Evolutionary conservation across 371 early-diverging fungal species (phyloP), one percentile per base, ranked within the genome.

Genomic region (Conidiobolus incongruus): DNA sequence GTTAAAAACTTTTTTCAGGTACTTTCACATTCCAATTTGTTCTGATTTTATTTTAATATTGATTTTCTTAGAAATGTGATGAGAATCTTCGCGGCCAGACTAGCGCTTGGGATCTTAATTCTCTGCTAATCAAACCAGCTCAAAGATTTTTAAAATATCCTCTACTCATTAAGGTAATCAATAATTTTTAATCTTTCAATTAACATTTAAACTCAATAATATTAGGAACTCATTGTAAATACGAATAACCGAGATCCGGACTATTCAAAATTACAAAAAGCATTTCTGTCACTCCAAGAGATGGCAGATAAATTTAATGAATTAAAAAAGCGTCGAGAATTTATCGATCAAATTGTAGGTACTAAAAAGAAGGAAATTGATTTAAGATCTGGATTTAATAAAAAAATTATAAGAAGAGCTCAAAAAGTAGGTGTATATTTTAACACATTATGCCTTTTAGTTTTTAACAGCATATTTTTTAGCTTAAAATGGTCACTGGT

Each of bases 81-180:
- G 52, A 58, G 40, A 54, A 61, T 48, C 52, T 70, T 40, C 51
- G 70, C 51, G 71, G 69, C n/a, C 58, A 62, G 35, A 79, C 83
- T 1, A 67, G 61, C 7, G 74, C 78, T 31, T 86, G 87, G 83
- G 83, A 84, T 60, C 53, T 87, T 19, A 64, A 66, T 0, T 69
- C 72, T 46, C 51, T 84, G 47, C 54, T 87, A 19, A 81, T 87
- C 50, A 84, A 84, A 46, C 88, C 88, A 23, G 81, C 84, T 8
- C 88, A 87, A 48, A 58, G 88, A 21, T 75, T 87, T 4, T 60
- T 83, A 15, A 82, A 83, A 50, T 82, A 82, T 47, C 85, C 83
- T 7, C 53, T 87, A 10, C 52, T 87, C 33, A 52, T 86, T 16
- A 62, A 65, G 40, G 71, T 67, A 58, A 52, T 13, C 4, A 43